Conservation (phyloP, 768 basidiomycete species). For the Leccinum broughii region DNA sequence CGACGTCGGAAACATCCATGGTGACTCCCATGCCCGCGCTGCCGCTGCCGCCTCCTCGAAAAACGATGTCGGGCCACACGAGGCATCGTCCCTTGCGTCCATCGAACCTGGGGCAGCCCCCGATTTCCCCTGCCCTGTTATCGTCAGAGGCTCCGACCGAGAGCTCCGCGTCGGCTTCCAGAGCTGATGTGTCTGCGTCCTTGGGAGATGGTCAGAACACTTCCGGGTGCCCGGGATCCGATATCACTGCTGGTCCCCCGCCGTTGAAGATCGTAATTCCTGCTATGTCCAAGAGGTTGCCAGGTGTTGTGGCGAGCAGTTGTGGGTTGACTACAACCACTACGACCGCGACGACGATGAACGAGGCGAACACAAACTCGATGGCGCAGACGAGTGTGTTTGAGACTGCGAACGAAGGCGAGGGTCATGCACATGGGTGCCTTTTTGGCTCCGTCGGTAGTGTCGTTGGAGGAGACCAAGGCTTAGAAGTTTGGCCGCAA, state of each 20-base stretch:
- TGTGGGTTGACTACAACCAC: neutral
- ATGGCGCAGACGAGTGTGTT: neutral
- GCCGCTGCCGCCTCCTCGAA: neutral
- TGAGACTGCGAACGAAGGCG: neutral
- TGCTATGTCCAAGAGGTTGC: neutral
- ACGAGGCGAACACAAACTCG: neutral
- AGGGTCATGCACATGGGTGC: neutral
- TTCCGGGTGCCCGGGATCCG: neutral
- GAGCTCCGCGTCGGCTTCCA: neutral
- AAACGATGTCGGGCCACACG: neutral
- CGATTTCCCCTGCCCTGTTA: neutral
- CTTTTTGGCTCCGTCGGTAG: neutral
- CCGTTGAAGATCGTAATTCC: conserved; percentile 9
- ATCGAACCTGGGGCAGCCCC: conserved; percentile 18
- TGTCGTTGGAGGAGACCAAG: neutral
- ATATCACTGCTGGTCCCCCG: neutral
- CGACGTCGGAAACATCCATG: neutral
- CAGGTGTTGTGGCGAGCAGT: neutral
- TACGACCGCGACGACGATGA: neutral
- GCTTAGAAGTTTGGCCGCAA: neutral
- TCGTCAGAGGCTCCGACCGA: neutral
- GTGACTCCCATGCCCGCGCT: neutral
- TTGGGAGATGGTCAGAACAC: neutral
- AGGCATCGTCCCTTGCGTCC: conserved; percentile 6
- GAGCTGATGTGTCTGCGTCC: neutral